Base-by-base conservation (phyloP, 2,329 filamentous ascomycete species). In the Aureobasidium namibiae region DNA sequence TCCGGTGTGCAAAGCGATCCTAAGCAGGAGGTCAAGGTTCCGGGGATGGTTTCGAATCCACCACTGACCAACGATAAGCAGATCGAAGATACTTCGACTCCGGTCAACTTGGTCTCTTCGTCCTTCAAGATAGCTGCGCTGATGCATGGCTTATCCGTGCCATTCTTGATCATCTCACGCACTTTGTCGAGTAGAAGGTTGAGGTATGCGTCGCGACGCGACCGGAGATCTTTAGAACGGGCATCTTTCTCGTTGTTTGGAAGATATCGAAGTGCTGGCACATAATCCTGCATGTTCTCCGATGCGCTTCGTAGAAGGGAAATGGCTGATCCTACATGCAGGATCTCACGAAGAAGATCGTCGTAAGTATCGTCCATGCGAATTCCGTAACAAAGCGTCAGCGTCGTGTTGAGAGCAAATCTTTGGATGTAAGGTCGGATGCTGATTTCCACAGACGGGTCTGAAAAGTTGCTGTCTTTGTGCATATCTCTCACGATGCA, bases 331-430 rank as follows among this genome's bases (percentile, higher is more conserved):
- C 78, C 79, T 4, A 82, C 79, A 61, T 81, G 69, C 0, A 81
- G 70, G 36, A 82, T 80, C 65, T 81, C 79, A 4, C 78, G 72
- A 9, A 82, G 67, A 48, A 82, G 68, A 1, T 74, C 73, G 56
- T 81, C 80, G 62, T 79, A 80, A 0, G 80, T 76, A 5, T 69
- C 73, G 64, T 81, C 78, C 79, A 82, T 82, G 1, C 79, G 74
- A 39, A 81, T 80, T 0, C 79, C 79, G 54, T 82, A 82, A 64
- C 78, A 81, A 1, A 82, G 72, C 0, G 79, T 82, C 18, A 82
- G 67, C 0, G 78, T 81, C 0, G 79, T 81, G 66, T 81, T 82
- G 9, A 82, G 70, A 0, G 78, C 79, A 65, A 76, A 82, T 14
- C 79, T 71, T 62, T 81, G 79, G 33, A 82, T 76, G 61, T 81